Base-by-base conservation (phyloP, 257 asterid genomes). In the Scutellaria barbata region DNA sequence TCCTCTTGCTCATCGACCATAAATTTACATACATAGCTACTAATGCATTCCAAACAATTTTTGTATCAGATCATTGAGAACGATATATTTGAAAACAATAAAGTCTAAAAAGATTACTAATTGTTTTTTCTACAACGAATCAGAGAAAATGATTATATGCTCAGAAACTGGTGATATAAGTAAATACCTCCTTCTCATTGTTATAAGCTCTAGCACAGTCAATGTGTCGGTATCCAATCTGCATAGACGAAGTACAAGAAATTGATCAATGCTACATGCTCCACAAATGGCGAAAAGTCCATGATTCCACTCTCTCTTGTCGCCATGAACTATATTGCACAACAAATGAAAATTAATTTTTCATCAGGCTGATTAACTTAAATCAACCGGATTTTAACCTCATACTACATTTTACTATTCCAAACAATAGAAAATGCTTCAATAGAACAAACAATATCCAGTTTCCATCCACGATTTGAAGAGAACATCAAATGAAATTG, bases 191-290 rank as follows among this genome's bases (percentile, higher is more conserved):
- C 71, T 77, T 81, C 66, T 81, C 82, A 59, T 81, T 81, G 8
- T 39, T 51, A 68, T 81, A 81, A 50, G 39, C 39, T 12, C 78
- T 64, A 35, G 85, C 85, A 55, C 85, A 73, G 48, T 81, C 85
- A 42, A 81, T 73, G 69, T 81, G 85, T 69, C 85, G 85, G 25
- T 77, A 81, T 13, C 85, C 85, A 69, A 14, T 69, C 85, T 81
- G 80, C 80, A 74, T 33, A 2, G 10, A 65, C 13, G 14, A 46
- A 69, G 17, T 35, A 46, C 25, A 18, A n/a, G 10, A 45, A 77
- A 43, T 14, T n/a, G 43, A 67, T 52, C 12, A n/a, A 33, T 7
- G 40, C 43, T 6, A 30, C 35, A 11, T 20, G 43, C n/a, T 30
- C 7, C 4, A 47, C 20, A 43, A 52, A 11, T 2, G 42, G 4